Evolutionary conservation across 441 rosid species (phyloP), one percentile per base, ranked within the genome.

Genomic region (Geranium incanum): DNA sequence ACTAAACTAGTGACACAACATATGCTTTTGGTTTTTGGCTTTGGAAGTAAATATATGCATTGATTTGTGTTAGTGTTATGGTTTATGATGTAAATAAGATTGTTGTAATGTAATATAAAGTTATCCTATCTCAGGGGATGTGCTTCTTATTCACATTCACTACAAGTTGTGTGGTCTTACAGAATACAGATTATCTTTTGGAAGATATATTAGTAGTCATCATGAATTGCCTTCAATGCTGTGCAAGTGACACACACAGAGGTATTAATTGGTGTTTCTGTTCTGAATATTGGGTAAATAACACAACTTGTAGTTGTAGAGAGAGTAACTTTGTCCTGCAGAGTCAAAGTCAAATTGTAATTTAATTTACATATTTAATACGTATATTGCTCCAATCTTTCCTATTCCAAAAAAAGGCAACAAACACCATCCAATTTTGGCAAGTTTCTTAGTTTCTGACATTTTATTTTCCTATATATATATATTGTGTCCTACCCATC

Each of bases 71-170:
- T 60, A 7, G 9, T 18, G 36, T 11, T 2, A 52, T 21, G 23
- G 33, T 12, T 18, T 57, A 5, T 21, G 33, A 21, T 19, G 21
- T 12, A 18, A 19, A 60, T 60, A 60, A 18, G 65, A 21, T 60
- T 60, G 65, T 60, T 60, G 65, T 60, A 60, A 60, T 60, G 4
- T 19, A 28, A 28, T 28, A 28, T 60, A 19, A 60, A 33, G 13
- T 60, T 16, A 60, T 33, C 65, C 65, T 60, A 60, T 23, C 65
- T 60, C 65, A 60, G 65, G 65, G 65, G 57, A 48, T 48, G 57
- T 48, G n/a, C n/a, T 48, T 48, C 13, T 0, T 15, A 39, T 39
- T 48, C 11, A 6, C 11, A 43, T 11, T 43, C 11, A 43, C 11
- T 43, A 7, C 12, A 43, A 43, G 50, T 7, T 43, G 50, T 43